Evolutionary conservation across 441 rosid genomes (phyloP).

Genomic region (Erodium texanum): DNA sequence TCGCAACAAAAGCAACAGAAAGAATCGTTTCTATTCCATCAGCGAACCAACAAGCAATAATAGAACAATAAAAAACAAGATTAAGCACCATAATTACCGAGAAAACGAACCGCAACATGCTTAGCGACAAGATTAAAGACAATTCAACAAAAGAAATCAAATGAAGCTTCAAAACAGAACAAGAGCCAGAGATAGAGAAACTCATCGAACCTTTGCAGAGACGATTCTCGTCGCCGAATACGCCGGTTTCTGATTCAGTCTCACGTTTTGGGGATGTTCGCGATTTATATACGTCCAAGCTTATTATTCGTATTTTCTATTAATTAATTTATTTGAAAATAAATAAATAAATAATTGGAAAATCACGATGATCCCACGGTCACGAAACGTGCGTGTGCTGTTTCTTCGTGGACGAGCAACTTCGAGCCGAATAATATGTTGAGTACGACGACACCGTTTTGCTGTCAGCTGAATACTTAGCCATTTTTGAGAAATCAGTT

Average conservation of each 20-base stretch:
- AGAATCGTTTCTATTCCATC: neutral
- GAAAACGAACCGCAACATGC: neutral
- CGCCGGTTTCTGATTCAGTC: constrained; percentile 1
- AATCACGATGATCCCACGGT: constrained; percentile 3
- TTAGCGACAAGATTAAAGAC: neutral
- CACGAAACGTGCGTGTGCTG: constrained; percentile 7
- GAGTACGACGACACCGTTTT: neutral
- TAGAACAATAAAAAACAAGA: neutral
- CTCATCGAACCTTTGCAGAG: neutral
- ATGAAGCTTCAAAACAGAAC: neutral
- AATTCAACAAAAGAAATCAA: neutral
- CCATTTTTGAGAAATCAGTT: neutral
- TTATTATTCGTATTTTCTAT: neutral
- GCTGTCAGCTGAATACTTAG: neutral
- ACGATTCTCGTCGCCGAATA: neutral
- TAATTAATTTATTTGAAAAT: neutral
- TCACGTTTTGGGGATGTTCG: neutral
- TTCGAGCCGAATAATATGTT: neutral
- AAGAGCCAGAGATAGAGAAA: neutral
- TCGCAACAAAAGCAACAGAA: neutral
- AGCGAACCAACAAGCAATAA: neutral
- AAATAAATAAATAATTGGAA: neutral
- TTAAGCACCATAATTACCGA: neutral
- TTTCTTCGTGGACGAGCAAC: neutral
- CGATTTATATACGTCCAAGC: neutral